Evolutionary conservation across 169 alveolate species (phyloP).

Genomic region (Plasmodium fragile): DNA sequence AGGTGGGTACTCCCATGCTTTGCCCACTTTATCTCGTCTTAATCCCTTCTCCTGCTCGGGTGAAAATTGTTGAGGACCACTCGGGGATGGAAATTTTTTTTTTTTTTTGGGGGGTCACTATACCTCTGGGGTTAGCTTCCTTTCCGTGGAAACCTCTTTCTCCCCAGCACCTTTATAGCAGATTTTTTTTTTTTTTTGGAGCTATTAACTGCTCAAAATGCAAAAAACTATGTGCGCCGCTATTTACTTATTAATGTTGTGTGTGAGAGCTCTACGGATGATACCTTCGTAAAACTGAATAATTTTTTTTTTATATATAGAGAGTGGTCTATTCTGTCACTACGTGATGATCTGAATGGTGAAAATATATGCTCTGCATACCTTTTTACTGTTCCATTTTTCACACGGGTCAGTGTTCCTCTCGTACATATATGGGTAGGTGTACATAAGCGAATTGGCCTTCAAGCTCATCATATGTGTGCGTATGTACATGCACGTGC

Average conservation of each 20-base stretch:
- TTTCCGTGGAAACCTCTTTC: background rate
- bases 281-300: background rate
- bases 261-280: background rate
- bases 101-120: background rate
- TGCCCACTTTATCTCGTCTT: background rate
- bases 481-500: background rate
- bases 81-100: background rate
- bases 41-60: background rate
- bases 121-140: background rate
- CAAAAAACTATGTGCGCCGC: background rate
- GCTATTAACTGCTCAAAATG: background rate
- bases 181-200: background rate
- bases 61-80: background rate
- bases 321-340: background rate
- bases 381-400: conserved; percentile 3
- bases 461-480: background rate
- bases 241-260: background rate
- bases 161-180: background rate
- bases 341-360: background rate
- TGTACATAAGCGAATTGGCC: background rate
- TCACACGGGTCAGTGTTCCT: background rate
- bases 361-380: background rate
- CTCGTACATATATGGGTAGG: background rate
- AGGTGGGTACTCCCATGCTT: conserved; percentile 99
- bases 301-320: background rate